Conservation (phyloP, 495 filamentous ascomycete species). For the Penicillium malachiteum region DNA sequence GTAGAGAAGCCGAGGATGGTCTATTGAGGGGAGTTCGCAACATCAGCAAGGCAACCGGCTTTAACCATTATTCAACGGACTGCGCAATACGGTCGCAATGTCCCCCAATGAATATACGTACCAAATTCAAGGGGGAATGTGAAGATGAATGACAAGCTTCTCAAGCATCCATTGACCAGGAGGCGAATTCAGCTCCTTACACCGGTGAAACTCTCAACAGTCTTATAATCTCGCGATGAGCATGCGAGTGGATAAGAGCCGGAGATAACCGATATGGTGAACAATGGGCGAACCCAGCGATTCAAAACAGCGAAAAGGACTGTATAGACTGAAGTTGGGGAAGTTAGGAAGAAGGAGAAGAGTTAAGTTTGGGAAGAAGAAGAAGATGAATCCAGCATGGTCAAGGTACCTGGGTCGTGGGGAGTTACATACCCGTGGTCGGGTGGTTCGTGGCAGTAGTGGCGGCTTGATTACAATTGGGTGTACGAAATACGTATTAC, state of each 20-base stretch:
- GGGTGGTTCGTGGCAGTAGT: slow-evolving; percentile 22
- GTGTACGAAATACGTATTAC: not conserved
- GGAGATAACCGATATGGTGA: slow-evolving; percentile 40
- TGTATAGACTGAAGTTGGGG: not conserved
- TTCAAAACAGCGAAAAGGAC: not conserved
- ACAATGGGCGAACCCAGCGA: slow-evolving; percentile 32
- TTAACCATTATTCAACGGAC: not conserved
- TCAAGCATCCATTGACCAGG: slow-evolving; percentile 10
- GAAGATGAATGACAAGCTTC: slow-evolving; percentile 6
- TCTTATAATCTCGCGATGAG: slow-evolving; percentile 1
- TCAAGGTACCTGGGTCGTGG: slow-evolving; percentile 22
- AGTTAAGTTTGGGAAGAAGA: not conserved
- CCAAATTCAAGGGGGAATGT: not conserved
- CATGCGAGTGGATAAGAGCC: slow-evolving; percentile 27
- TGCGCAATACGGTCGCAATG: slow-evolving; percentile 2
- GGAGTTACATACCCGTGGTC: slow-evolving; percentile 16
- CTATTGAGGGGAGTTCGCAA: slow-evolving; percentile 9
- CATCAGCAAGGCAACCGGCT: slow-evolving; percentile 22
- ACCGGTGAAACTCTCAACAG: not conserved
- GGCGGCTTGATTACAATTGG: slow-evolving; percentile 3
- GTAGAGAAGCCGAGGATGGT: slow-evolving; percentile 16
- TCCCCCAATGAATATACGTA: not conserved
- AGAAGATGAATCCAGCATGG: slow-evolving; percentile 11
- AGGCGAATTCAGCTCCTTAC: not conserved
- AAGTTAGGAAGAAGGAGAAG: slow-evolving; percentile 3